These are phyloP conservation scores for Penicillium sp. DNA, from an alignment of 2,329 filamentous ascomycete species.

Conservation along the genomic window DNA sequence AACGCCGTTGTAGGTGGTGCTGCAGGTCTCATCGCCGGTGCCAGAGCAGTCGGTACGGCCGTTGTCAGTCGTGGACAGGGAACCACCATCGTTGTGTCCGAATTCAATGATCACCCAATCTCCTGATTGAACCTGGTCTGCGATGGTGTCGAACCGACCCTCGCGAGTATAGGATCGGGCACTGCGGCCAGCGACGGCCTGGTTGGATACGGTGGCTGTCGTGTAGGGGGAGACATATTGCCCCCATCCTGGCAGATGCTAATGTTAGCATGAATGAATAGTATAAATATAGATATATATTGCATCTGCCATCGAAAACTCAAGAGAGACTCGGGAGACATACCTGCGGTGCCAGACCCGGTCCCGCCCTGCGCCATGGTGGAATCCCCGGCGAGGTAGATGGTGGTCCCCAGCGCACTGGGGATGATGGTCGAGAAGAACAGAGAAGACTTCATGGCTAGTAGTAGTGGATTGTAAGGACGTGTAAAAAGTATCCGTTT, in stretches of 20 bases:
- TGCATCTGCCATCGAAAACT: too few relatives aligned
- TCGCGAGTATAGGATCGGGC: slow-evolving; percentile 70
- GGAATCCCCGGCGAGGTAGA: slow-evolving; percentile 41
- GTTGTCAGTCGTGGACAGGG: slow-evolving; percentile 60
- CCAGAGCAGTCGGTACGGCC: slow-evolving; percentile 64
- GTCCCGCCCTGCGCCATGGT: slow-evolving; percentile 36
- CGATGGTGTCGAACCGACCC: slow-evolving; percentile 65
- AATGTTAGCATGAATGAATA: neutral
- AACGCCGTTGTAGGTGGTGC: slow-evolving; percentile 56
- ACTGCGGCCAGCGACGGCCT: slow-evolving; percentile 68
- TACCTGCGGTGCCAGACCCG: slow-evolving; percentile 31
- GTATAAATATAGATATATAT: neutral
- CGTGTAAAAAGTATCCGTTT: too few relatives aligned
- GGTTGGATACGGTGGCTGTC: slow-evolving; percentile 61
- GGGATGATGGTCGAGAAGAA: slow-evolving; percentile 27
- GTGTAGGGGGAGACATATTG: slow-evolving; percentile 60
- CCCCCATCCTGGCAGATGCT: slow-evolving; percentile 60
- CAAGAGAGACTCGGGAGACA: neutral
- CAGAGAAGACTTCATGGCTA: slow-evolving; percentile 27
- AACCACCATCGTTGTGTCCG: slow-evolving; percentile 73
- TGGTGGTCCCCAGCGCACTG: slow-evolving; percentile 27
- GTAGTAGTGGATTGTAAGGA: neutral
- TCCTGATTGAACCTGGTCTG: slow-evolving; percentile 56
- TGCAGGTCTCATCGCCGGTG: slow-evolving; percentile 58
- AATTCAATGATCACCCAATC: slow-evolving; percentile 74